phyloP scores from a whole-genome alignment of 768 basidiomycete species.

The Leccinum ochraceum region DNA sequence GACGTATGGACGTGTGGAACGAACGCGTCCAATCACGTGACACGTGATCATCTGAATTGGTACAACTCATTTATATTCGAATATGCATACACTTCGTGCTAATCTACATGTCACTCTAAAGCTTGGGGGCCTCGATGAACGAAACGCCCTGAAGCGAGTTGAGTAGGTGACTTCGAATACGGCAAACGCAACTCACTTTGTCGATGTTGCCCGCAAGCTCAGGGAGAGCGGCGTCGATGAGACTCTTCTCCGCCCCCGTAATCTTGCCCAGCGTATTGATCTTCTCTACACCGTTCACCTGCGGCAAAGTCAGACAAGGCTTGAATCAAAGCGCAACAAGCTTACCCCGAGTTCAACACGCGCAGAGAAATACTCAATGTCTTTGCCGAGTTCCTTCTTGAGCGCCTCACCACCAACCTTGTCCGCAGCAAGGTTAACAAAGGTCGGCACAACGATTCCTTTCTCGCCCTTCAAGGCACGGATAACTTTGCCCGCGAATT shows the following conservation, averaged over 20 bases:
- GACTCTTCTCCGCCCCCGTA: slow-evolving; percentile 67
- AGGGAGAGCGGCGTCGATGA: slow-evolving; percentile 78
- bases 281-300: slow-evolving; percentile 81
- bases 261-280: slow-evolving; percentile 80
- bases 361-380: slow-evolving; percentile 86
- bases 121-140: slow-evolving; percentile 30
- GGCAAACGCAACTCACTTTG: slow-evolving; percentile 47
- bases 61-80: not conserved
- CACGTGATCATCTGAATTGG: not conserved
- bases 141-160: slow-evolving; percentile 23
- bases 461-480: slow-evolving; percentile 86
- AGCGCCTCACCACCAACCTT: slow-evolving; percentile 69
- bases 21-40: not conserved
- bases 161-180: not conserved
- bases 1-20: not conserved
- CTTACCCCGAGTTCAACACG: slow-evolving; percentile 85
- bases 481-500: slow-evolving; percentile 83
- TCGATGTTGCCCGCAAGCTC: slow-evolving; percentile 76
- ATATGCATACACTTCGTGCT: slow-evolving; percentile 12
- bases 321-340: slow-evolving; percentile 3
- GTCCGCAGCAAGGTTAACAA: slow-evolving; percentile 78
- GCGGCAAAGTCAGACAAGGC: slow-evolving; percentile 8
- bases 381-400: slow-evolving; percentile 71
- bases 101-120: slow-evolving; percentile 16
- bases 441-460: slow-evolving; percentile 82